Evolutionary conservation across 345 rosid species (phyloP).

Genomic region (Brassica incana): DNA sequence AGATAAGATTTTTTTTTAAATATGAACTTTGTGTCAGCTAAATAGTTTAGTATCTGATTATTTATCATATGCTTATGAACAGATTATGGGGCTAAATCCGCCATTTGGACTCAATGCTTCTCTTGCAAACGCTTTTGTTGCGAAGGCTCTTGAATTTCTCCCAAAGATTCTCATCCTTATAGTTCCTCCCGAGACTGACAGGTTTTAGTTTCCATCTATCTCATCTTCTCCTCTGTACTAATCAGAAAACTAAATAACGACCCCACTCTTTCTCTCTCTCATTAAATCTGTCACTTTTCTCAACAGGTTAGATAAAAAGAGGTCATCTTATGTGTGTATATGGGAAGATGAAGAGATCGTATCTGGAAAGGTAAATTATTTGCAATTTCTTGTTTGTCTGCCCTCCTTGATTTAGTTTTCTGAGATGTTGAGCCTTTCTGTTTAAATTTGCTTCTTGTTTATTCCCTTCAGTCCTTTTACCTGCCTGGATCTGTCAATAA

Average conservation of each 20-base stretch:
- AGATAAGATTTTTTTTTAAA: constrained; percentile 21
- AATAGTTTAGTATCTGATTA: constrained; percentile 15
- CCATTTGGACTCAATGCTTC: constrained; percentile 84
- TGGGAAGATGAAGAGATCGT: constrained; percentile 70
- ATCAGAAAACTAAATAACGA: constrained; percentile 9
- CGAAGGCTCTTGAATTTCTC: constrained; percentile 80
- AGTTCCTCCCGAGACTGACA: constrained; percentile 83
- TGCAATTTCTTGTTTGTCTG: neutral
- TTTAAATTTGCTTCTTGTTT: constrained; percentile 25
- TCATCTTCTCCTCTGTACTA: constrained; percentile 15
- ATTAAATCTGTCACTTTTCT: neutral
- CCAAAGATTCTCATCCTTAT: constrained; percentile 90
- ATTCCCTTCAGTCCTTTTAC: constrained; percentile 75
- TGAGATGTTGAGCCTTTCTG: neutral
- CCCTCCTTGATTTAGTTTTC: neutral
- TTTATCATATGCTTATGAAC: constrained; percentile 22
- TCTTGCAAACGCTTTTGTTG: constrained; percentile 75
- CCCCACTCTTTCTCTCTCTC: neutral
- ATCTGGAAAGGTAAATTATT: constrained; percentile 72
- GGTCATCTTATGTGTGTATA: constrained; percentile 60
- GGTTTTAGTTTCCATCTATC: constrained; percentile 46
- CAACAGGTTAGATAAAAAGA: constrained; percentile 75
- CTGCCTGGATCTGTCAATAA: constrained; percentile 80
- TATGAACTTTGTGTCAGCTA: constrained; percentile 18
- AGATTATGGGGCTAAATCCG: constrained; percentile 97